Percentiles rank a stretch among this genome's conserved stretches.
phyloP scores from a whole-genome alignment of 805 yeast genomes.

The Tetrapisispora pingtungensis region DNA sequence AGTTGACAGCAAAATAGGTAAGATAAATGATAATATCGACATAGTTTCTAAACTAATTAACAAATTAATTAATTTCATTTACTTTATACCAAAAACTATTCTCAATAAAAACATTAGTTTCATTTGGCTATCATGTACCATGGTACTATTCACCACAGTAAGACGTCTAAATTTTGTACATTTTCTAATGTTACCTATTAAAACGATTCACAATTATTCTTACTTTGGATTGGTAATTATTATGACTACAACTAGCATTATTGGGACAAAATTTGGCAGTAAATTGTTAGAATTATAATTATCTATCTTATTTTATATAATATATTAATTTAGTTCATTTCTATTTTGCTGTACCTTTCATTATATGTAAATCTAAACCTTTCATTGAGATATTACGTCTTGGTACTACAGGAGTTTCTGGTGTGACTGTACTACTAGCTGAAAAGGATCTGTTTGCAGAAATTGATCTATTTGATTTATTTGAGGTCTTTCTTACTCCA shows the following conservation, averaged over 20 bases:
- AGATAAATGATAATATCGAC: background rate
- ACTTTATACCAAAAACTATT: background rate
- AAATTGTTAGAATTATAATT: background rate
- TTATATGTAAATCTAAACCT: conserved; percentile 16
- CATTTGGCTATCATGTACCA: background rate
- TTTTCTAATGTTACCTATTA: background rate
- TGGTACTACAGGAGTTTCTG: conserved; percentile 8
- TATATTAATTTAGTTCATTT: background rate
- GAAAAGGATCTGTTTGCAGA: conserved; percentile 13
- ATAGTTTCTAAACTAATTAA: background rate
- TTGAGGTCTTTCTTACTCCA: background rate
- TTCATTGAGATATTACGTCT: conserved; percentile 9
- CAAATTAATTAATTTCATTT: background rate
- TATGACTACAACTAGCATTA: conserved; percentile 13
- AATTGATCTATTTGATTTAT: conserved; percentile 7
- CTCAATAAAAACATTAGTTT: background rate
- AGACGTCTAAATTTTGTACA: background rate
- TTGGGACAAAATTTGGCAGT: background rate
- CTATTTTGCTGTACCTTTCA: conserved; percentile 1
- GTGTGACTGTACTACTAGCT: conserved; percentile 9
- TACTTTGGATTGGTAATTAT: background rate
- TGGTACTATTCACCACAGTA: background rate
- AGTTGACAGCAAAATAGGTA: conserved; percentile 8
- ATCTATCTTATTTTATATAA: background rate
- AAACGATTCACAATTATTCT: background rate